Evolutionary conservation across 2,329 filamentous ascomycete species (phyloP).

Genomic region (Fusarium odoratissimum): DNA sequence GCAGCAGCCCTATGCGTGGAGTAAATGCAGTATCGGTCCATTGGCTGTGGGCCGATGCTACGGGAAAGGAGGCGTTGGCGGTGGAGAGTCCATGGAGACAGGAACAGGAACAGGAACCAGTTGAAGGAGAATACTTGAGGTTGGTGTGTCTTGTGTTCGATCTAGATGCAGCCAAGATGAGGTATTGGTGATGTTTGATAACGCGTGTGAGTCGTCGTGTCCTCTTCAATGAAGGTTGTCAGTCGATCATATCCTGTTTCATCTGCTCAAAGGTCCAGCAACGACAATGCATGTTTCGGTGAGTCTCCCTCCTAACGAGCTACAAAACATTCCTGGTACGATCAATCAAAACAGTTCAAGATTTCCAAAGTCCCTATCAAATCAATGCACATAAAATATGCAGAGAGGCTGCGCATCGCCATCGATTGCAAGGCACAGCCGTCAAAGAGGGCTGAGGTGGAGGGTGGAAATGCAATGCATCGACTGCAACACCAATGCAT

Average conservation of each 20-base stretch:
- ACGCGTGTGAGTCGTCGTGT: slow-evolving; percentile 5
- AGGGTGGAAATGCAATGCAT: slow-evolving; percentile 42
- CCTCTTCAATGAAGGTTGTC: neutral
- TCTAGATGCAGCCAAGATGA: neutral
- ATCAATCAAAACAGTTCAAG: slow-evolving; percentile 1
- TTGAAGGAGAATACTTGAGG: slow-evolving; percentile 14
- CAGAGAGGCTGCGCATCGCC: slow-evolving; percentile 38
- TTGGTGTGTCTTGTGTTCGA: slow-evolving; percentile 9
- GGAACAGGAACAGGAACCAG: slow-evolving; percentile 17
- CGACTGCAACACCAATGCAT: slow-evolving; percentile 18
- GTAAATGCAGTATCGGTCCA: slow-evolving; percentile 29
- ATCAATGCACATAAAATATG: slow-evolving; percentile 5
- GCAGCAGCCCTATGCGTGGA: slow-evolving; percentile 47
- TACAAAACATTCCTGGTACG: neutral
- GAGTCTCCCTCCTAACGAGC: neutral
- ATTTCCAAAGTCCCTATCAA: neutral
- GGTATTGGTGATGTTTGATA: slow-evolving; percentile 2
- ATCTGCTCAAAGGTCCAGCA: slow-evolving; percentile 7
- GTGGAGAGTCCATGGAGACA: slow-evolving; percentile 6
- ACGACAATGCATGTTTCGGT: neutral
- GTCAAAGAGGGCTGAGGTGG: slow-evolving; percentile 46
- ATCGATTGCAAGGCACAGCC: slow-evolving; percentile 44
- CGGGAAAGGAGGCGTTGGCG: slow-evolving; percentile 17
- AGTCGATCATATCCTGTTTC: slow-evolving; percentile 16
- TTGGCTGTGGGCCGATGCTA: slow-evolving; percentile 34